Conservation (phyloP, 768 basidiomycete genomes). For the Termitomyces sp. region DNA sequence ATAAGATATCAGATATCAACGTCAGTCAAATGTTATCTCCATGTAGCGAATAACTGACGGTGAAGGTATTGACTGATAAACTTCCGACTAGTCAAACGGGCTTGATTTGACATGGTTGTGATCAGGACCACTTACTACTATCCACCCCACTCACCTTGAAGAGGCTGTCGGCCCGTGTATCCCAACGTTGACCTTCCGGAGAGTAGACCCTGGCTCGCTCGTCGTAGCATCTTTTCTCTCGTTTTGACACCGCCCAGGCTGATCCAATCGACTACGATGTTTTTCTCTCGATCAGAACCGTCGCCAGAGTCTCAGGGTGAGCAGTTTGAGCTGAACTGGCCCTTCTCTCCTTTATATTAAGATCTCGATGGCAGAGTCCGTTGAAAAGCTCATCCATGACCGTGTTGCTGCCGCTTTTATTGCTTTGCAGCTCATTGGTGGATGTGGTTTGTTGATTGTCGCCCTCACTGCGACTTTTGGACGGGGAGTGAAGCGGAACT, state of each 20-base stretch:
- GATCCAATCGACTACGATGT: not conserved
- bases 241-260: not conserved
- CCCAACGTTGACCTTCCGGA: conserved; percentile 3
- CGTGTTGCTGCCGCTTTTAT: conserved; percentile 24
- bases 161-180: not conserved
- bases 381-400: conserved; percentile 4
- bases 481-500: conserved; percentile 24
- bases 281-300: not conserved
- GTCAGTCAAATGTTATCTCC: not conserved
- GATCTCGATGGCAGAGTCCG: not conserved
- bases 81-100: not conserved
- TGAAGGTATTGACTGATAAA: not conserved
- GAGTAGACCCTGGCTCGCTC: conserved; percentile 1
- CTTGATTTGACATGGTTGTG: not conserved
- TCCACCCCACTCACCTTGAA: not conserved
- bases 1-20: not conserved
- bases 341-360: not conserved
- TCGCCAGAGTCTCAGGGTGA: conserved; percentile 1
- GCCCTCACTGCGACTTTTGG: conserved; percentile 23
- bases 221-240: not conserved
- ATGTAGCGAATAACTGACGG: not conserved
- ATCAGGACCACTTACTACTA: not conserved
- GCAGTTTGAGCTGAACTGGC: not conserved
- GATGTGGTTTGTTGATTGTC: conserved; percentile 20
- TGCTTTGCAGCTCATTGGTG: conserved; percentile 24